These are phyloP conservation scores for Phialocephala sp. DNA, from an alignment of 2,329 filamentous ascomycete species.

Conservation along the genomic window DNA sequence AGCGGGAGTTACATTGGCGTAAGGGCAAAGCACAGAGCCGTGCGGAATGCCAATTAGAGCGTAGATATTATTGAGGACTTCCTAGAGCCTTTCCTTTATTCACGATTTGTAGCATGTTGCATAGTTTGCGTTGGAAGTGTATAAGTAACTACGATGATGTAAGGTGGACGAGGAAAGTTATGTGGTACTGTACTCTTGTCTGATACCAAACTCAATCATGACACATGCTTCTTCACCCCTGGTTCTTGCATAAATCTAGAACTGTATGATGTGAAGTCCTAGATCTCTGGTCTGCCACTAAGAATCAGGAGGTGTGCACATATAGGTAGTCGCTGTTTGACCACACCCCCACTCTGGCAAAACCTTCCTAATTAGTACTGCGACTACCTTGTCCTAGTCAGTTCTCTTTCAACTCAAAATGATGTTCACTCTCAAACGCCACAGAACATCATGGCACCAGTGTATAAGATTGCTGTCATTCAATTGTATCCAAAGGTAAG, in stretches of 20 bases:
- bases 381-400: not conserved
- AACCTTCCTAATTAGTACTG: not conserved
- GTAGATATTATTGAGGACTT: not conserved
- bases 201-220: not conserved
- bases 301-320: not conserved
- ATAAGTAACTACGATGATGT: too few species aligned
- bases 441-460: slow-evolving; percentile 34
- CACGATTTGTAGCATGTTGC: not conserved
- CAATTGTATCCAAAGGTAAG: slow-evolving; percentile 51
- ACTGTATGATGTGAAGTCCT: not conserved
- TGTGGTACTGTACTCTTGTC: not conserved
- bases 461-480: slow-evolving; percentile 54
- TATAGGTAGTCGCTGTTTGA: not conserved
- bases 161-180: too few species aligned
- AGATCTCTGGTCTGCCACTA: not conserved
- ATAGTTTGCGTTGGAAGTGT: not conserved
- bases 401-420: not conserved
- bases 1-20: slow-evolving; percentile 14
- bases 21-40: not conserved
- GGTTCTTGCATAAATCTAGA: too few species aligned
- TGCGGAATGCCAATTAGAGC: not conserved
- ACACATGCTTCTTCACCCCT: not conserved
- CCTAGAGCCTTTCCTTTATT: not conserved
- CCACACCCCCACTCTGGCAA: not conserved
- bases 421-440: not conserved